Conservation (phyloP, 495 filamentous ascomycete species). For the Entonaema liquescens region DNA sequence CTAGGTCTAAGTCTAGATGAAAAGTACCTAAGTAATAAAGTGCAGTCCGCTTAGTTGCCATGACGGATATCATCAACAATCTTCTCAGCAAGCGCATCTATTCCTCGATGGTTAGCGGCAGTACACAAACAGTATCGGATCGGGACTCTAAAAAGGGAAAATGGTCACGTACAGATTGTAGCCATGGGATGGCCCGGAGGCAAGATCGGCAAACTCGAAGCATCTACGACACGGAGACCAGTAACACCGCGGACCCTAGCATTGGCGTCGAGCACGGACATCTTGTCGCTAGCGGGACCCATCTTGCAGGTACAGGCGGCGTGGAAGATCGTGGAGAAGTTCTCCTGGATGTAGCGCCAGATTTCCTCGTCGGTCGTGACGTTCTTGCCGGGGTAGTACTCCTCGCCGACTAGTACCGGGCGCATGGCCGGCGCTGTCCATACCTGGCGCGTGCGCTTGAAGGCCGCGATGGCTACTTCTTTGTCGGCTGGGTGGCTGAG, state of each 20-base stretch:
- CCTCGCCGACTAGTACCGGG: slow-evolving; percentile 47
- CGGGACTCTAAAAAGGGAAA: background rate
- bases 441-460: slow-evolving; percentile 60
- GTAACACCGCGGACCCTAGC: slow-evolving; percentile 58
- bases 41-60: background rate
- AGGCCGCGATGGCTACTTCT: slow-evolving; percentile 63
- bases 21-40: background rate
- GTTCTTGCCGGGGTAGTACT: slow-evolving; percentile 58
- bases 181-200: slow-evolving; percentile 57
- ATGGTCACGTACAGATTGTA: slow-evolving; percentile 39
- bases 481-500: slow-evolving; percentile 61
- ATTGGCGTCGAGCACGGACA: slow-evolving; percentile 61
- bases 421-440: slow-evolving; percentile 54
- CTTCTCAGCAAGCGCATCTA: background rate
- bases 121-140: background rate
- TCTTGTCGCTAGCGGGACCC: slow-evolving; percentile 53
- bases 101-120: background rate
- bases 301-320: slow-evolving; percentile 59
- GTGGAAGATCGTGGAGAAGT: slow-evolving; percentile 57
- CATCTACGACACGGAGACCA: slow-evolving; percentile 58
- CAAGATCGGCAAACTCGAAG: slow-evolving; percentile 56
- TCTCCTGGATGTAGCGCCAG: slow-evolving; percentile 52
- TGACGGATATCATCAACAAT: background rate
- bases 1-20: background rate
- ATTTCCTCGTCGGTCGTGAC: slow-evolving; percentile 57